Percentiles rank a stretch among this genome's conserved stretches.
Evolutionary conservation across 2,329 filamentous ascomycete species (phyloP).

Genomic region (Trichoderma sp.): DNA sequence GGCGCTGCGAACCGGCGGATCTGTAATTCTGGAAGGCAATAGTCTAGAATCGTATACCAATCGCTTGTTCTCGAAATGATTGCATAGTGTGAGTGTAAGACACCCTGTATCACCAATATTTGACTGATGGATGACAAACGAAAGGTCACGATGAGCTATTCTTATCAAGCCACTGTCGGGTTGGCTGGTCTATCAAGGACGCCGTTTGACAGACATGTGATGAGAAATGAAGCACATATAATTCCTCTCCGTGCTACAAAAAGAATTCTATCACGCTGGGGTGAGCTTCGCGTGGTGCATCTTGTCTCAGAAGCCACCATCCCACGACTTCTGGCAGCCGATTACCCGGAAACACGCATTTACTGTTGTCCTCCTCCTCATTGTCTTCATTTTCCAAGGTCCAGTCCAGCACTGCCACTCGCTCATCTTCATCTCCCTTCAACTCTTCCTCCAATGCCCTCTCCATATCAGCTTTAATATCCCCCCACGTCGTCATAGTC

Average conservation of each 20-base stretch:
- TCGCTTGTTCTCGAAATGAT: not conserved
- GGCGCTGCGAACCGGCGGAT: not conserved
- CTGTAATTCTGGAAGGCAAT: not conserved
- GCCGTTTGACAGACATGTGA: not conserved
- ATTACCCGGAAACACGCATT: not conserved
- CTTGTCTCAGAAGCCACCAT: slow-evolving; percentile 26
- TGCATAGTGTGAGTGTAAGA: not conserved
- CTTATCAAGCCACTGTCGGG: not conserved
- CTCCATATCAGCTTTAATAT: slow-evolving; percentile 3
- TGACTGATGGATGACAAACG: not conserved
- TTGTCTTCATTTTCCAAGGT: not conserved
- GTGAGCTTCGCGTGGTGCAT: slow-evolving; percentile 21
- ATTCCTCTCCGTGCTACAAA: not conserved
- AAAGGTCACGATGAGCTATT: not conserved
- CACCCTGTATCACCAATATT: not conserved
- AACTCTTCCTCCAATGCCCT: not conserved
- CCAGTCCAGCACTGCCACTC: slow-evolving; percentile 3
- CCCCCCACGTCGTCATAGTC: slow-evolving; percentile 6
- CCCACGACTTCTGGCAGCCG: slow-evolving; percentile 21
- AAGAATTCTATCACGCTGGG: slow-evolving; percentile 24
- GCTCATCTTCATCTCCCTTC: not conserved
- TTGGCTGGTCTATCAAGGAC: not conserved
- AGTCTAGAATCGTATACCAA: not conserved
- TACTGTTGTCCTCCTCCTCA: not conserved
- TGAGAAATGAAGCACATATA: not conserved